A percentile compares a stretch with the other conserved stretches of the same genome.
Evolutionary conservation across 306 rosid species (phyloP).

Genomic region (Rosa rugosa): DNA sequence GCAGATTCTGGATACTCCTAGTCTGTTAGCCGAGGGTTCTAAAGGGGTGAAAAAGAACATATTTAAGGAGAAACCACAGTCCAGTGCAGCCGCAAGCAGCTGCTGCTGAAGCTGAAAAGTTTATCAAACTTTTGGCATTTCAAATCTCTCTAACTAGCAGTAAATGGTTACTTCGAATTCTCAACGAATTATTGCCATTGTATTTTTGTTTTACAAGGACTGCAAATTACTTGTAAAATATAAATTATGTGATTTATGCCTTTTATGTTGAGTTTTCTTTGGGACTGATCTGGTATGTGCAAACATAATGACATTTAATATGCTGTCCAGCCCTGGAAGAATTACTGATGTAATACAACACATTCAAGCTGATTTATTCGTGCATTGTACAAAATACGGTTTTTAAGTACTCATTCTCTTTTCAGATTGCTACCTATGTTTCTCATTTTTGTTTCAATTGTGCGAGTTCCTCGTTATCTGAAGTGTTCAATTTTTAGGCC

Average conservation of each 20-base stretch:
- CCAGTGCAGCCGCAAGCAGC: slow-evolving; percentile 57
- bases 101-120: slow-evolving; percentile 63
- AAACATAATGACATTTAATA: slow-evolving; percentile 19
- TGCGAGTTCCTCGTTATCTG: too few species aligned
- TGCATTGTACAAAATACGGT: neutral
- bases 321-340: slow-evolving; percentile 4
- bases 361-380: neutral
- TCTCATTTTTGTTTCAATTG: too few species aligned
- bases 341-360: slow-evolving; percentile 11
- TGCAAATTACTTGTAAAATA: slow-evolving; percentile 21
- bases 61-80: slow-evolving; percentile 64
- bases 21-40: slow-evolving; percentile 86
- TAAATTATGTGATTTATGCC: neutral
- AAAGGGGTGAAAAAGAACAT: slow-evolving; percentile 78
- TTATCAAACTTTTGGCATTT: slow-evolving; percentile 21
- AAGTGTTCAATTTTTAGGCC: too few species aligned
- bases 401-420: neutral
- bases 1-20: slow-evolving; percentile 95
- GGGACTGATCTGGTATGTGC: neutral
- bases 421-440: too few species aligned
- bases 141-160: slow-evolving; percentile 18
- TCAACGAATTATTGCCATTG: slow-evolving; percentile 11
- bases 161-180: slow-evolving; percentile 5
- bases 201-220: slow-evolving; percentile 11
- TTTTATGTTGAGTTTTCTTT: neutral